Evolutionary conservation across 768 basidiomycete species (phyloP), one percentile per base, ranked within the genome.

Genomic region (Kondoa malvinella): DNA sequence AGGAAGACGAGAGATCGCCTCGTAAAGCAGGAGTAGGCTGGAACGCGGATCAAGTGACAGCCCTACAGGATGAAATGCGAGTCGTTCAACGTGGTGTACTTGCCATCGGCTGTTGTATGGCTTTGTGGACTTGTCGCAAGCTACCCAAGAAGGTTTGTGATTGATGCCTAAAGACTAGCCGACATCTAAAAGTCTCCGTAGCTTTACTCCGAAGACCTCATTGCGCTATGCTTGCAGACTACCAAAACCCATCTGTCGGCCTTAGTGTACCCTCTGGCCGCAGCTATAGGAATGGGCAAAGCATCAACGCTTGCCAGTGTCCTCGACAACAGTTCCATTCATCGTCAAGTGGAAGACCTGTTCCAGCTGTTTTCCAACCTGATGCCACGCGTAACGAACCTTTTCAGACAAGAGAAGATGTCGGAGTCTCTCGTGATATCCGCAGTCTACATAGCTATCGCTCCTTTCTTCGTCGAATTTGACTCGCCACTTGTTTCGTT

Each of bases 191-290:
- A n/a, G n/a, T n/a, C n/a, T n/a, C n/a, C n/a, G n/a, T n/a, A 92
- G 87, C 79, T 96, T 8, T 94, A 94, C 76, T 95, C 94, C 0
- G 91, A 96, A 76, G 95, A 99, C 75, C 81, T 92, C 14, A 89
- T 99, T 70, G 85, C 85, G 0, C 79, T 82, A 0, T 89, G 91
- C 77, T 80, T 96, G 21, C 80, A 78, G 57, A 80, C 86, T 0
- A 81, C 91, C 70, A 92, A 92, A 75, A 87, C 86, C 70, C 86
- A 86, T 67, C 82, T 95, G 32, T 83, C 83, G 0, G 83, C 84
- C 74, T 81, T 89, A 59, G 80, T 96, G 15, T 92, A 89, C 74
- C 91, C 89, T 0, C 88, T 92, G 71, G 83, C 92, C 2, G 90
- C 92, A 73, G 85, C 85, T 0, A 65, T 76, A 2, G 67, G 73